A percentile compares a stretch with the other conserved stretches of the same genome.
Conservation (phyloP, 768 basidiomycete genomes). For the Termitomyces titanicus region DNA sequence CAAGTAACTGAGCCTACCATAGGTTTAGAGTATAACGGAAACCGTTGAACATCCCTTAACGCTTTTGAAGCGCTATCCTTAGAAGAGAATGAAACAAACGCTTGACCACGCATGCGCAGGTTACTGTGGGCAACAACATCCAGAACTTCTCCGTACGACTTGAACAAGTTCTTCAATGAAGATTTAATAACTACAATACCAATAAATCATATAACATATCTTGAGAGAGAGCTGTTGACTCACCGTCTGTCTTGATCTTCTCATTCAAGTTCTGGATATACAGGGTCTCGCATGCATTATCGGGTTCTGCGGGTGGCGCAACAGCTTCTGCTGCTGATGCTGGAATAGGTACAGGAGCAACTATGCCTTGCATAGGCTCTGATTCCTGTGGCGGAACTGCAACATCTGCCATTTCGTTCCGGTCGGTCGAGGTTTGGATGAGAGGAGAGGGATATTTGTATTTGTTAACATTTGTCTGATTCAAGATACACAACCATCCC, state of each 20-base stretch:
- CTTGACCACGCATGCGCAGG: slow-evolving; percentile 97
- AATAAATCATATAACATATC: not conserved
- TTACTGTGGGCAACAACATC: slow-evolving; percentile 96
- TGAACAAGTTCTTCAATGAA: slow-evolving; percentile 85
- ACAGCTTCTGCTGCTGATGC: not conserved
- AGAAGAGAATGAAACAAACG: slow-evolving; percentile 89
- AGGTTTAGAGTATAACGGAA: slow-evolving; percentile 94
- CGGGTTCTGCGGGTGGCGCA: slow-evolving; percentile 30
- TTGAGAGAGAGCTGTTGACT: slow-evolving; percentile 6
- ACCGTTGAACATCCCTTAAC: slow-evolving; percentile 88
- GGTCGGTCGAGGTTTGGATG: not conserved
- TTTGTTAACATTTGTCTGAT: slow-evolving; percentile 1
- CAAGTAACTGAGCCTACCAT: slow-evolving; percentile 59
- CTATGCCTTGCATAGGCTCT: slow-evolving; percentile 31
- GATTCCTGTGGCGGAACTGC: slow-evolving; percentile 18
- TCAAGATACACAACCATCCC: too few species aligned
- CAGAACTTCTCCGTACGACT: slow-evolving; percentile 87
- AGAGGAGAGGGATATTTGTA: slow-evolving; percentile 11
- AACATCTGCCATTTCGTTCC: slow-evolving; percentile 25
- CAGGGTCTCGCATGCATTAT: slow-evolving; percentile 74
- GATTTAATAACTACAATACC: slow-evolving; percentile 72
- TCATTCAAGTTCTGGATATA: slow-evolving; percentile 98
- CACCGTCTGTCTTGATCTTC: slow-evolving; percentile 81
- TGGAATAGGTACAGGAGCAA: slow-evolving; percentile 10
- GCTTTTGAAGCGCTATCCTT: slow-evolving; percentile 84